phyloP scores from a whole-genome alignment of 345 rosid species.

The Citrus sinensis region DVS_A1.0 CM039164.1:24866501-24867000 shows the following conservation, averaged over 20 bases:
- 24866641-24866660: too few relatives aligned
- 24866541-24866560: slow-evolving; percentile 77
- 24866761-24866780: slow-evolving; percentile 89
- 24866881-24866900: not conserved
- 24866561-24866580: slow-evolving; percentile 91
- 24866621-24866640: not conserved
- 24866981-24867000: slow-evolving; percentile 96
- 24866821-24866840: not conserved
- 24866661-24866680: too few relatives aligned
- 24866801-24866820: not conserved
- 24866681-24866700: not conserved
- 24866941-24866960: slow-evolving; percentile 83
- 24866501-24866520: not conserved
- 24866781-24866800: slow-evolving; percentile 63
- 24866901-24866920: slow-evolving; percentile 34
- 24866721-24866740: slow-evolving; percentile 95
- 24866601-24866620: slow-evolving; percentile 57
- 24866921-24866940: slow-evolving; percentile 71
- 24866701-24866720: slow-evolving; percentile 80
- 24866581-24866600: slow-evolving; percentile 74
- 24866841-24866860: not conserved
- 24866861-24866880: not conserved
- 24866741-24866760: slow-evolving; percentile 87
- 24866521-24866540: slow-evolving; percentile 30
- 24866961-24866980: slow-evolving; percentile 90